Base-by-base conservation (phyloP, 2,329 filamentous ascomycete genomes). In the Aspergillus texensis region DNA sequence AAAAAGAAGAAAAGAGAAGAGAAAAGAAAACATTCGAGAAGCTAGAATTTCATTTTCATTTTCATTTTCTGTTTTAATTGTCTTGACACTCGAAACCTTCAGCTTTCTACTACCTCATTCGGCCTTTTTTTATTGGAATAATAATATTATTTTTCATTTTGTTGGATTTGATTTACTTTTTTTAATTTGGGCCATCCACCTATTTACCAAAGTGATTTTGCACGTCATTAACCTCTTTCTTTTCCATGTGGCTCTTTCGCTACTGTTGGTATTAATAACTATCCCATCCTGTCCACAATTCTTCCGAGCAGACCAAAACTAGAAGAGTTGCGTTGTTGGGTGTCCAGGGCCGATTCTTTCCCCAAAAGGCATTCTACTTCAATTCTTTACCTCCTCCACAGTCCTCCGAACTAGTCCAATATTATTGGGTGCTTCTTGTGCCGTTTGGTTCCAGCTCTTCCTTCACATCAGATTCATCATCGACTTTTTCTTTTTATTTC, bases 201-300 rank as follows among this genome's bases (percentile, higher is more conserved):
- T 28, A 34, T 32, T 28, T 16, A 28, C 16, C 16, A 39, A 36
- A 46, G 36, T 46, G 50, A 43, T 55, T 59, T 65, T 67, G 62
- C 60, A 68, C 65, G 62, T 68, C 67, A 68, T 52, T 52, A 52
- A n/a, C 24, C 30, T 52, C 55, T 60, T 30, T 45, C 62, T 58
- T 50, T 59, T 62, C 63, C 63, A 67, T 68, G 61, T 67, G 65
- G 67, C 63, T 63, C 67, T 65, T 64, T 66, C 52, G 45, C 58
- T 61, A 53, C 46, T 62, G 54, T 61, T 63, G 26, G 21, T 63
- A 67, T 63, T 62, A 68, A 65, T 62, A 61, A 60, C 56, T 62
- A 62, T 67, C 59, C 57, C 65, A 62, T 66, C 63, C 65, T 63
- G 62, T 62, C 58, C 60, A 62, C 62, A 67, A 65, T 60, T 65